Evolutionary conservation across 2,329 filamentous ascomycete genomes (phyloP), one percentile per base, ranked within the genome.

Genomic region (Exophiala alcalophila): DNA sequence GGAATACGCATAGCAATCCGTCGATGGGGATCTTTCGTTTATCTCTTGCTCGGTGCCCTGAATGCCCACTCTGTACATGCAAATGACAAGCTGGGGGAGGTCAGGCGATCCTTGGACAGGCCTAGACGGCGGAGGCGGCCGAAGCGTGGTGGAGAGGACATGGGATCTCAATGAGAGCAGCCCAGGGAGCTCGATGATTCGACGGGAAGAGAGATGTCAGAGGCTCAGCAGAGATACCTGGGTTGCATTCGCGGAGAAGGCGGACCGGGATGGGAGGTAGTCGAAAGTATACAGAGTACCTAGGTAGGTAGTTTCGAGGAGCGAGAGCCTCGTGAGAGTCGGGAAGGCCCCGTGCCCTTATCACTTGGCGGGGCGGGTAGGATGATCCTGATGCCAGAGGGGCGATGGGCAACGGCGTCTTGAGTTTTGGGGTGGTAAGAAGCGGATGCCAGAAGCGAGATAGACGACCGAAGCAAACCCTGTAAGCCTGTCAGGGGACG

Each of bases 51-150:
- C 39, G 41, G 34, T 44, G 41, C 34, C 41, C 41, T 38, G 34
- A 34, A 27, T 44, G n/a, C 9, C 34, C 28, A 21, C 34, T 15
- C 7, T n/a, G 8, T 16, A n/a, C 12, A 26, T 19, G 20, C 14
- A 32, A n/a, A 32, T 40, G 11, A 18, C n/a, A 34, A 34, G 31
- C n/a, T 23, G 11, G 4, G 27, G 18, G 29, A 19, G 10, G 14
- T 24, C 38, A 27, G 28, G 23, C 12, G 25, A 33, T 34, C 28
- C 34, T 39, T 45, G 32, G 23, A 31, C 11, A 18, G 16, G 32
- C 31, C 36, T 32, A 34, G 31, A 29, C 35, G 15, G 33, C 48
- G 48, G 48, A 51, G 48, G 44, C 32, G 44, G 45, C 48, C 48
- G 48, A 51, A 37, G 48, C 32, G 44, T 41, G 33, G 34, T 26